Base-by-base conservation (phyloP, 2,329 filamentous ascomycete species). In the Ophiostoma sp. region DNA sequence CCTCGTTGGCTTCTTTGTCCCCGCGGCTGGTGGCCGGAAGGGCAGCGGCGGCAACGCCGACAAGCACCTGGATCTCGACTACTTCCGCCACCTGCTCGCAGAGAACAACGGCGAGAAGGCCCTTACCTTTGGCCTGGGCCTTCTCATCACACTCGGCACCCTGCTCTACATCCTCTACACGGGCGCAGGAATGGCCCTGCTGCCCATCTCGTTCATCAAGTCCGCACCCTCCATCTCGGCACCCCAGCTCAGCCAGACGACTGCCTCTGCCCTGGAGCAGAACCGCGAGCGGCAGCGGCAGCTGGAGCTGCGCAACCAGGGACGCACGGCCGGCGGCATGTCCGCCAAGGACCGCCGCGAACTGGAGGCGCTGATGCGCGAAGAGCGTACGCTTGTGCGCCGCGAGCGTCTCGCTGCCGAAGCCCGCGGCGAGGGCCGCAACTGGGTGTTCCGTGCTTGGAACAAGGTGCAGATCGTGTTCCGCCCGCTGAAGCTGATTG, bases 251-350 rank as follows among this genome's bases (percentile, higher is more conserved):
- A 89, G 86, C 38, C 90, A 89, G 70, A 91, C 85, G 16, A 96
- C 92, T 0, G 86, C 90, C 3, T 87, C 91, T 3, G 91, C 93
- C 71, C 85, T 99, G 1, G 91, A 94, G 73, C 85, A 87, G 74
- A 99, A 98, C 76, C 88, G 91, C 67, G 94, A 98, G 79, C 89
- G 93, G 60, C 95, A 98, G 78, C 87, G 92, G 66, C 93, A 97
- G 78, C 85, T 99, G 12, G 92, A 97, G 77, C 86, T 92, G 74
- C 92, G 93, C 73, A 93, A 91, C 74, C 84, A 88, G 49, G 93
- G 93, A 9, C 88, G 89, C 36, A 27, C 42, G 9, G 42, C 18
- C 36, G 64, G 27, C 14, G 44, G 44, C 45, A 84, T 98, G 74
- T 87, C 93, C 6, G 83, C 90, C 55, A 95, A 97, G 74, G 94